These are phyloP conservation scores for Lichina pygmaea DNA, from an alignment of 495 filamentous ascomycete genomes.

Conservation along the genomic window DNA sequence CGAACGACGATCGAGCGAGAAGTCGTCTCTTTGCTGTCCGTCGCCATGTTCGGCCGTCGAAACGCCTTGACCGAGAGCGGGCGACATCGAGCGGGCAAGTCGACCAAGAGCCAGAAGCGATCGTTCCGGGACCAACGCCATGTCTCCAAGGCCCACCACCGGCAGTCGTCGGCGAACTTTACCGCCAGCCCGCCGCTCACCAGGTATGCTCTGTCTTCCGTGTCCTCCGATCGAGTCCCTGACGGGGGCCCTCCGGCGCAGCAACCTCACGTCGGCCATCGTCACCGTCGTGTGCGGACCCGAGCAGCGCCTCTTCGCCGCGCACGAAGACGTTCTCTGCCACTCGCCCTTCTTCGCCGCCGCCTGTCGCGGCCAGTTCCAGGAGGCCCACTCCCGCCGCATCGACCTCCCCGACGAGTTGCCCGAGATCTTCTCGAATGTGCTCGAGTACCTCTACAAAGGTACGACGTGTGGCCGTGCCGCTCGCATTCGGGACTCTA, in stretches of 20 bases:
- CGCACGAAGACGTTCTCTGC: slow-evolving; percentile 37
- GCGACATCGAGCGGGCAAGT: slow-evolving; percentile 53
- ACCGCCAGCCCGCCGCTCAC: slow-evolving; percentile 23
- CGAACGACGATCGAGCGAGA: background rate
- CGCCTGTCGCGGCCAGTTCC: slow-evolving; percentile 27
- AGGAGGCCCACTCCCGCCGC: slow-evolving; percentile 16
- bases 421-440: slow-evolving; percentile 35
- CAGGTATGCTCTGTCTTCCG: background rate
- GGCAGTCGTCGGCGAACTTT: slow-evolving; percentile 19
- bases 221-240: background rate
- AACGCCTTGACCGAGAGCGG: slow-evolving; percentile 22
- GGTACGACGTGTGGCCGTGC: no score
- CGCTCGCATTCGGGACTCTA: no score
- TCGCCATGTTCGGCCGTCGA: slow-evolving; percentile 58
- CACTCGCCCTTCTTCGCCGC: slow-evolving; percentile 30
- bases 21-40: background rate
- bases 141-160: background rate
- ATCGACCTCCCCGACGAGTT: slow-evolving; percentile 34
- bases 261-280: slow-evolving; percentile 47
- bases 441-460: slow-evolving; percentile 48
- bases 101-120: slow-evolving; percentile 44
- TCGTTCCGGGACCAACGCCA: slow-evolving; percentile 31
- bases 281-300: slow-evolving; percentile 56
- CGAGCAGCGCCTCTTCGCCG: slow-evolving; percentile 55
- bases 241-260: slow-evolving; percentile 4